Evolutionary conservation across 208 protist genomes (phyloP), one percentile per base, ranked within the genome.

Genomic region (Trypanosoma platydactyli): DNA sequence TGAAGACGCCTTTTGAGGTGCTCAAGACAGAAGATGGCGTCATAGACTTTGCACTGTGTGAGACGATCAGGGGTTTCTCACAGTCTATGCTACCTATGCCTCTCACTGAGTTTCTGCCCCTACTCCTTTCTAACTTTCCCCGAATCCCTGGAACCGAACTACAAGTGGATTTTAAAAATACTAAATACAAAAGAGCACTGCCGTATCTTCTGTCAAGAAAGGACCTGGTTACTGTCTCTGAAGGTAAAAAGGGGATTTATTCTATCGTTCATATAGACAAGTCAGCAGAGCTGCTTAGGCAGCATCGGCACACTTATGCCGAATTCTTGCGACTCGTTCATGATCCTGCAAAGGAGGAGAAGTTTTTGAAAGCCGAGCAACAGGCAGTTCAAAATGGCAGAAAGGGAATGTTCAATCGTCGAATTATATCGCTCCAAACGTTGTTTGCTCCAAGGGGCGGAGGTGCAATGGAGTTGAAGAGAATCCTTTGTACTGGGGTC

Each of bases 141-240:
- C 67, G 68, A 49, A 66, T 80, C 46, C 71, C 70, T 15, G 65
- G 40, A 1, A 45, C 71, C 27, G 41, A 68, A 16, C 46, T 52
- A 12, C 51, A 68, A 3, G 75, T 91, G 71, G 73, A 89, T 61
- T 84, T 91, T 62, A 87, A 88, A 55, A 52, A 81, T 22, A 94
- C 88, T 20, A 78, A 63, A 53, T 78, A 87, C 75, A 94, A 91
- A 64, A 87, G 83, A 13, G 73, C 78, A 4, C 68, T 94, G 29
- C 20, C 64, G 0, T 91, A 80, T 68, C 79, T 89, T 45, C 33
- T 67, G 42, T 46, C 42, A 9, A 68, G 77, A 41, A 53, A 50
- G 12, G 81, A 91, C 15, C 52, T 80, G 12, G 24, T 94, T 12
- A 80, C 48, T 18, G 68, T 94, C 48, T 40, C 56, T 9, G 84